These are phyloP conservation scores for Kwoniella mangroviensis DNA, from an alignment of 768 basidiomycete species.

Conservation along the genomic window DNA sequence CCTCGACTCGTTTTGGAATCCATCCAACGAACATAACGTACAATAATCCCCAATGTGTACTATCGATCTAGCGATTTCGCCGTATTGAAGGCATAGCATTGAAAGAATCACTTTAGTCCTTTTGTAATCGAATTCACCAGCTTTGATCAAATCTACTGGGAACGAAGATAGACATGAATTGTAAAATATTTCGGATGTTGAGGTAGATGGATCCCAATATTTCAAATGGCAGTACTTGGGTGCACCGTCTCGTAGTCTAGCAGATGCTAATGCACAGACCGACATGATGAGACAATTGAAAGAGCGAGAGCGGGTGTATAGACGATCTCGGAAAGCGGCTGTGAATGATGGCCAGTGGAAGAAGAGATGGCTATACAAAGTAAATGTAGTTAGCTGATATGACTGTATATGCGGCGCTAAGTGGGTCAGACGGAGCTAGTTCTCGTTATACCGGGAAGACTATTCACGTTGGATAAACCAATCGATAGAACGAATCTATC, in stretches of 20 bases:
- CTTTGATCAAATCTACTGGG: constrained; percentile 29
- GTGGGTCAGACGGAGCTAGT: not conserved
- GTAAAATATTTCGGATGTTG: constrained; percentile 40
- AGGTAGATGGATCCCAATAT: not conserved
- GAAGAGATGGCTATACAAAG: constrained; percentile 14
- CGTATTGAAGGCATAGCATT: constrained; percentile 44
- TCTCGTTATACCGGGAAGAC: no score
- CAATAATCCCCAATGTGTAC: constrained; percentile 43
- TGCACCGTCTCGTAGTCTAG: constrained; percentile 26
- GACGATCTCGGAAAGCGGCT: constrained; percentile 6
- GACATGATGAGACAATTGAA: constrained; percentile 30
- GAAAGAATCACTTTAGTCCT: constrained; percentile 41
- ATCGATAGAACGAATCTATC: constrained; percentile 23
- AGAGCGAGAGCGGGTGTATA: constrained; percentile 24
- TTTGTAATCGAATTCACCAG: constrained; percentile 44
- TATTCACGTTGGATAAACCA: constrained; percentile 37
- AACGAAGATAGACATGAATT: constrained; percentile 31
- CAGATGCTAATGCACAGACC: constrained; percentile 31
- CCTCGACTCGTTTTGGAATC: constrained; percentile 43
- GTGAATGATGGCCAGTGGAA: constrained; percentile 40
- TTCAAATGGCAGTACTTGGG: constrained; percentile 4
- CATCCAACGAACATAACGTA: constrained; percentile 37
- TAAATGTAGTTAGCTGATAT: not conserved
- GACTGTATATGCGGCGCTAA: not conserved
- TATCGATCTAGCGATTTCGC: constrained; percentile 28